A percentile compares a stretch with the other conserved stretches of the same genome.
Evolutionary conservation across 2,329 filamentous ascomycete species (phyloP).

Genomic region (Fonsecaea pugnacius): DNA sequence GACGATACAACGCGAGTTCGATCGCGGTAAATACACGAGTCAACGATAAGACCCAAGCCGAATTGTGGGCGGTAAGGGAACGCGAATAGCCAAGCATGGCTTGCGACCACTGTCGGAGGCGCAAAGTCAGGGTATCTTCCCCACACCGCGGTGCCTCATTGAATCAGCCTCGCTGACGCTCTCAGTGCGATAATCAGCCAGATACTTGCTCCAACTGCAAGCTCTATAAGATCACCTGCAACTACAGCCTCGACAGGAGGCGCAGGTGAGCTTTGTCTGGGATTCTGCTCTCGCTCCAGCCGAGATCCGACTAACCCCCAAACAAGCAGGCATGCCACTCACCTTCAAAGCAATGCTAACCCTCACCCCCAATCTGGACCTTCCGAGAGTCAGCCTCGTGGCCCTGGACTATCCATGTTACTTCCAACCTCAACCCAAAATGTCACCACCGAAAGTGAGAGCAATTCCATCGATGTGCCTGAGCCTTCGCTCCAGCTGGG

Average conservation of each 20-base stretch:
- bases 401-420: too few relatives aligned
- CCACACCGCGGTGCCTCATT: not conserved
- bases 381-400: too few relatives aligned
- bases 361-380: not conserved
- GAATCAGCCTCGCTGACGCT: too few relatives aligned
- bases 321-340: not conserved
- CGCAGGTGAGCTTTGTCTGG: not conserved
- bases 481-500: not conserved
- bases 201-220: not conserved
- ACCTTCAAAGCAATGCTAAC: not conserved
- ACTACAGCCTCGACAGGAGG: not conserved
- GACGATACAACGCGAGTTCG: too few relatives aligned
- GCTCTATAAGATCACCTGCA: not conserved
- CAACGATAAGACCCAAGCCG: too few relatives aligned
- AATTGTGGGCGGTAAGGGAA: too few relatives aligned
- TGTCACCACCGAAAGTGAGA: not conserved
- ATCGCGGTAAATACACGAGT: too few relatives aligned
- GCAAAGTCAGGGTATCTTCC: not conserved
- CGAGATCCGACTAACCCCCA: not conserved
- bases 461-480: not conserved
- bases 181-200: not conserved
- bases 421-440: not conserved
- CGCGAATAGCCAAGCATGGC: not conserved
- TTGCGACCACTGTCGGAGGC: not conserved
- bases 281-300: not conserved